Evolutionary conservation across 805 yeast species (phyloP), one percentile per base, ranked within the genome.

Genomic region (Yarrowia sp.): DNA sequence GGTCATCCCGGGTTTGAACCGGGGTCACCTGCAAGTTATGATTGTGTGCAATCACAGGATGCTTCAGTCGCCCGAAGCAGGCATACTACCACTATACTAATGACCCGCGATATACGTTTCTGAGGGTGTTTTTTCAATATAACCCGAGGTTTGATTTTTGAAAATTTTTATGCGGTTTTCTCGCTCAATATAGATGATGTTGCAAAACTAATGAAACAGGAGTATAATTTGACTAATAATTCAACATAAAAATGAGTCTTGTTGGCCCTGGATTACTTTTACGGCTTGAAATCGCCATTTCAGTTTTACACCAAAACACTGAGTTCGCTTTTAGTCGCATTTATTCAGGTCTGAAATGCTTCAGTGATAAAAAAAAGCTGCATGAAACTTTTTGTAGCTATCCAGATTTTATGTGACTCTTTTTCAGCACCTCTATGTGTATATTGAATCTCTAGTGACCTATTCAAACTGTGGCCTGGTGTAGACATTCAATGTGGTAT

Each of bases 1-100:
- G 77, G 77, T 75, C 77, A 75, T 75, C 77, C 77, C 77, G 77
- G 77, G 76, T 74, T 75, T 77, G 77, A 75, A 74, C 77, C 77
- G 77, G 77, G 77, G 77, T 75, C 77, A 72, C 77, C 77, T 75
- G 77, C 77, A 75, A 74, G 70, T 73, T 63, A 63, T 49, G 67
- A 63, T 63, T 63, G 55, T 59, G 19, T 26, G 16, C 67, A 63
- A 63, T 49, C 67, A 63, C 56, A 63, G 67, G 65, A 63, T 48
- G 56, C 56, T 63, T 49, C 55, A 63, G 55, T 63, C 67, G 56
- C 67, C 67, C 67, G 67, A 63, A 63, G 67, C 67, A 63, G 67
- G 67, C 67, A 63, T 63, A 63, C 67, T 63, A 63, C 67, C 67
- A 63, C 67, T 63, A 63, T 63, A 63, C 67, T 63, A 63, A 63